Evolutionary conservation across 2,329 filamentous ascomycete species (phyloP).

Genomic region (Claviceps monticola): DNA sequence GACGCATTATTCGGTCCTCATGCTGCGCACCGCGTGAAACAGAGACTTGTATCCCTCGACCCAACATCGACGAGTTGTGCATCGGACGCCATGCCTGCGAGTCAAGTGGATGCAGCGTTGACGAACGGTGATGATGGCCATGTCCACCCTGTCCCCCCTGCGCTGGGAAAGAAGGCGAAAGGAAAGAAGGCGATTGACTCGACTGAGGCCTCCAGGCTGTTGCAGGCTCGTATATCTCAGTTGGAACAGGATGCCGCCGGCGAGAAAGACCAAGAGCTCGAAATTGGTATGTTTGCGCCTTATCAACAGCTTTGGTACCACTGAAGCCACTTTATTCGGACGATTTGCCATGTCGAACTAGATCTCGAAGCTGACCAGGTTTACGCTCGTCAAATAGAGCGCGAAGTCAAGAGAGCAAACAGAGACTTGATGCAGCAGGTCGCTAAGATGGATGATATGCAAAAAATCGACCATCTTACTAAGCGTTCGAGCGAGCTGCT

Average conservation of each 20-base stretch:
- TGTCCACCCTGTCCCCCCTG: conserved; percentile 26
- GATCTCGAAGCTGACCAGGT: background rate
- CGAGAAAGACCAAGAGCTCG: conserved; percentile 88
- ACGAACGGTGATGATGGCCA: conserved; percentile 29
- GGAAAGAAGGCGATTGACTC: conserved; percentile 74
- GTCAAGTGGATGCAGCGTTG: conserved; percentile 27
- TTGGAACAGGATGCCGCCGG: conserved; percentile 85
- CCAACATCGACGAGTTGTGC: conserved; percentile 7
- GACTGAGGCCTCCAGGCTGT: conserved; percentile 78
- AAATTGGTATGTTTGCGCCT: conserved; percentile 55
- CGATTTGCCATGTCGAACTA: background rate
- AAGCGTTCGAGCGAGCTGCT: conserved; percentile 85
- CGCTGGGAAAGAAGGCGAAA: conserved; percentile 59
- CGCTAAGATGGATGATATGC: conserved; percentile 81
- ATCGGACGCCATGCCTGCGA: conserved; percentile 23
- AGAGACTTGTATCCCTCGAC: conserved; percentile 6
- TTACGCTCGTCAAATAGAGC: conserved; percentile 40
- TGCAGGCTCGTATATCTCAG: conserved; percentile 89
- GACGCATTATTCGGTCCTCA: background rate
- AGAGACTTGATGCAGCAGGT: conserved; percentile 80
- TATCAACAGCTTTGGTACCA: background rate
- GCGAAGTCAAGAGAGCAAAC: conserved; percentile 87
- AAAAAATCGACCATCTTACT: conserved; percentile 80
- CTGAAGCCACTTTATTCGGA: background rate
- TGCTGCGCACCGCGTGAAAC: conserved; percentile 6